Conservation (phyloP, 2,329 filamentous ascomycete genomes). For the Microsporum audouinii region DNA sequence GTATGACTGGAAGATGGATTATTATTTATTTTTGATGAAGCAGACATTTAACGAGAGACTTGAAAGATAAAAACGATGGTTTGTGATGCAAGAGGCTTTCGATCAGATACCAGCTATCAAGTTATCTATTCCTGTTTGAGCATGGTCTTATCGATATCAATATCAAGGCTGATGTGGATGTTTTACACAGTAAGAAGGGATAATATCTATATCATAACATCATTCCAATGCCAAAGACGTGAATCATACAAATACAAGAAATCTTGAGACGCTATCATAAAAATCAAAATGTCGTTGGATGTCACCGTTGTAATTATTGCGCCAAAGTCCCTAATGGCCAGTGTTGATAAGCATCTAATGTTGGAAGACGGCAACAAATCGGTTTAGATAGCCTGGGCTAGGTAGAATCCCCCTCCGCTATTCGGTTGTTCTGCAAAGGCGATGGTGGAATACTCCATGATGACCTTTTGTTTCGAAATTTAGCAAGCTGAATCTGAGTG, state of each 20-base stretch:
- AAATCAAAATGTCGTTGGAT: too few species aligned
- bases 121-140: constrained; percentile 1
- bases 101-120: background rate
- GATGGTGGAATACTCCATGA: background rate
- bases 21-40: background rate
- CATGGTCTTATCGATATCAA: constrained; percentile 3
- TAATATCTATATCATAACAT: background rate
- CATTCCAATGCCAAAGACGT: background rate
- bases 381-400: background rate
- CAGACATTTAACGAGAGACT: background rate
- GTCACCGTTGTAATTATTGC: too few species aligned
- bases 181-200: background rate
- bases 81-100: background rate
- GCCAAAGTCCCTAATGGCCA: too few species aligned
- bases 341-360: too few species aligned
- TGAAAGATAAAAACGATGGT: background rate
- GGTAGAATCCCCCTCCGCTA: background rate
- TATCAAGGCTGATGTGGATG: background rate
- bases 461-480: constrained; percentile 21
- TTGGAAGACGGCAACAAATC: background rate
- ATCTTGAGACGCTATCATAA: too few species aligned
- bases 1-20: background rate
- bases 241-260: too few species aligned
- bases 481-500: constrained; percentile 20
- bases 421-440: background rate